Conservation (phyloP, 768 basidiomycete species). For the Mrakia gelida region DNA sequence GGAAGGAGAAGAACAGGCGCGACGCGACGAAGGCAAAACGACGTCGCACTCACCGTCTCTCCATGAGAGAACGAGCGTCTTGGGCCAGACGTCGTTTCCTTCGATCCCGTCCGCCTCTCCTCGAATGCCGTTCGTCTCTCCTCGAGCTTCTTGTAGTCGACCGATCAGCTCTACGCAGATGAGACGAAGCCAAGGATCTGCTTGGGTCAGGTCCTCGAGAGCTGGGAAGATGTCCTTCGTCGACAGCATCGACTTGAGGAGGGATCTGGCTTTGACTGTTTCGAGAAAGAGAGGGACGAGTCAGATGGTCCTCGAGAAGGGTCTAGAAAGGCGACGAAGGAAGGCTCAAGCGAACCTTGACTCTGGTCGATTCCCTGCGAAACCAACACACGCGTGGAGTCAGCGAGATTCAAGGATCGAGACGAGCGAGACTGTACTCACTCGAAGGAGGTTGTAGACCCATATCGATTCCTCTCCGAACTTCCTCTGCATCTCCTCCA, state of each 20-base stretch:
- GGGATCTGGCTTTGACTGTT: conserved; percentile 77
- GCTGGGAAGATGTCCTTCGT: conserved; percentile 87
- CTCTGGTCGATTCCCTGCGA: conserved; percentile 69
- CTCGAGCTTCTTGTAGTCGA: conserved; percentile 73
- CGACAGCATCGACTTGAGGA: conserved; percentile 86
- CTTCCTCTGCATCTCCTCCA: conserved; percentile 46
- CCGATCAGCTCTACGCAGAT: conserved; percentile 87
- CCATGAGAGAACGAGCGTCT: conserved; percentile 76
- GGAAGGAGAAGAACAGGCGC: not conserved
- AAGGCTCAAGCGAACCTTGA: conserved; percentile 58
- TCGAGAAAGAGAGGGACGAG: no score
- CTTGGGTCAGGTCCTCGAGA: conserved; percentile 67
- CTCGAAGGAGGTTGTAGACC: conserved; percentile 86
- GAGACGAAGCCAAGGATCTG: conserved; percentile 84
- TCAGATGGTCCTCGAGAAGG: not conserved
- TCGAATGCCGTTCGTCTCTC: conserved; percentile 55
- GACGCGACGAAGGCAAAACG: no score
- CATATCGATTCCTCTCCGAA: conserved; percentile 59
- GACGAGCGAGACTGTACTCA: conserved; percentile 42
- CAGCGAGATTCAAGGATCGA: not conserved
- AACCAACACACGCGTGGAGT: not conserved
- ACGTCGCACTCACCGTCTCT: conserved; percentile 49
- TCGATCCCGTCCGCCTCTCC: conserved; percentile 47
- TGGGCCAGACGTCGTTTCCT: conserved; percentile 67
- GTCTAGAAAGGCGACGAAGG: not conserved